Base-by-base conservation (phyloP, 441 rosid species). In the Codiaeum variegatum region DNA sequence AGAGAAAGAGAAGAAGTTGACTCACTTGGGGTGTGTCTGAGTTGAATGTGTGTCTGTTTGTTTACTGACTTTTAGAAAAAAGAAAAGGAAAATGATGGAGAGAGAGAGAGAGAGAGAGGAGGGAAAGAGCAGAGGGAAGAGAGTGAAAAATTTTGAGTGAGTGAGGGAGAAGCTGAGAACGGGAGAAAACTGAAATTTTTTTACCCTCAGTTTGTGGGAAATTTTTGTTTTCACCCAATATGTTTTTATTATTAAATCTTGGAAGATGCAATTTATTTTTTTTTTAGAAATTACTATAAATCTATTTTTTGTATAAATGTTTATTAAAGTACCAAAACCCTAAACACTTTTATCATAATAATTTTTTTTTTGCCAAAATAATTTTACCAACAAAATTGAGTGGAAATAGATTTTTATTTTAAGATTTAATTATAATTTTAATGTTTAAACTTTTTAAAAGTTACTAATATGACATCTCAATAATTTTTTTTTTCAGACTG, bases 121-220 rank as follows among this genome's bases (percentile, higher is more conserved):
- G 75, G 71, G 63, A 74, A 61, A 66, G 26, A 5, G 40, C 73
- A 52, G 58, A 34, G 64, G 73, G 73, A 40, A 62, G 62, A 60
- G 61, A 34, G 46, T 32, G 24, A n/a, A n/a, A 38, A 11, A 68
- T 0, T 68, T 68, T 78, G 12, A 49, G 44, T 29, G 59, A 31
- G 56, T n/a, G 12, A 55, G 26, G 66, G 38, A 32, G 65, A 23
- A 52, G 47, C 36, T 29, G 52, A 46, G 61, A 23, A 4, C 32
- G 4, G 12, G 42, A 38, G 32, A 69, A 23, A 40, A n/a, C 7
- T 3, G 21, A 38, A 49, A 72, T 29, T 5, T 0, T 4, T 0
- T 6, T 12, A 12, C 75, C 75, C 58, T 64, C 19, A 26, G 54
- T 21, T 77, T 66, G 29, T 49, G 38, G 34, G 26, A 63, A 46